Evolutionary conservation across 164 flowering plant species (phyloP).

Genomic region (Tinospora cordifolia): DNA sequence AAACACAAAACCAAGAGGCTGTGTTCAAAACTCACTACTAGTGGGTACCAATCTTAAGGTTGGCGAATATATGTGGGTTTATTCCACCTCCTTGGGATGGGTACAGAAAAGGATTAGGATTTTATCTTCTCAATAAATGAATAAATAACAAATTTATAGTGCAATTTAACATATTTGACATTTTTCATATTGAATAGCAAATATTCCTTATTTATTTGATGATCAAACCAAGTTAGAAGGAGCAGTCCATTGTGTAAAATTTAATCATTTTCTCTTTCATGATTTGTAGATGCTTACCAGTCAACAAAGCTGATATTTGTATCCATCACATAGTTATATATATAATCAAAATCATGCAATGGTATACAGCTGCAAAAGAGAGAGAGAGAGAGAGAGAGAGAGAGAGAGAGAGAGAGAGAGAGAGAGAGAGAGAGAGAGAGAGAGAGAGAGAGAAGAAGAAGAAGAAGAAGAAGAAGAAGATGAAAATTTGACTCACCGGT

Average conservation of each 20-base stretch:
- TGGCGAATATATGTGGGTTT: too few species aligned
- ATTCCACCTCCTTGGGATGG: too few species aligned
- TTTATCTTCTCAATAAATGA: too few species aligned
- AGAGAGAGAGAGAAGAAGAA: neutral
- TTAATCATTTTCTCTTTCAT: neutral
- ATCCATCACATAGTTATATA: slow-evolving; percentile 82
- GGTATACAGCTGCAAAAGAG: slow-evolving; percentile 79
- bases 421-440: neutral
- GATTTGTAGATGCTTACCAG: slow-evolving; percentile 41
- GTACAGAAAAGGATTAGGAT: too few species aligned
- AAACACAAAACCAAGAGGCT: too few species aligned
- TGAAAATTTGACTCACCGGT: neutral
- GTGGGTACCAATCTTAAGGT: too few species aligned
- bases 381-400: too few species aligned
- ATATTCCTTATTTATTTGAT: neutral
- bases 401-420: too few species aligned
- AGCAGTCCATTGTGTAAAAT: neutral
- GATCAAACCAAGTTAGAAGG: neutral
- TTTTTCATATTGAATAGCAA: neutral
- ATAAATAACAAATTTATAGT: neutral
- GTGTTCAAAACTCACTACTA: too few species aligned
- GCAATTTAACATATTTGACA: neutral
- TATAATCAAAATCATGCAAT: slow-evolving; percentile 68
- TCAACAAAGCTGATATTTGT: slow-evolving; percentile 87
- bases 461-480: neutral